A percentile compares a stretch with the other conserved stretches of the same genome.
Conservation (phyloP, 1,139 yeast species). For the Lodderomyces margitis region DNA sequence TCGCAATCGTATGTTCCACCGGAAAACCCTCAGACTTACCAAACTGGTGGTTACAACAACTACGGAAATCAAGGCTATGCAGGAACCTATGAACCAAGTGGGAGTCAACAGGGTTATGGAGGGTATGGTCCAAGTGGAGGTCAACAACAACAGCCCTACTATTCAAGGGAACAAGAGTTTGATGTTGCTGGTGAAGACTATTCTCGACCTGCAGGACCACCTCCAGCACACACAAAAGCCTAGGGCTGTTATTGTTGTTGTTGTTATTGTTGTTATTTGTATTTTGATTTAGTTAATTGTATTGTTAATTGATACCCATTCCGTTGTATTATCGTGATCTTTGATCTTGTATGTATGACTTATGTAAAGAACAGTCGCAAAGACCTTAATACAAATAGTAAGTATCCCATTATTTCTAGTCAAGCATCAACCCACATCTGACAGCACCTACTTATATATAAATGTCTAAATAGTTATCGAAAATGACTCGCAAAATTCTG, state of each 20-base stretch:
- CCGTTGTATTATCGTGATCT: too few relatives aligned
- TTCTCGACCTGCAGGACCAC: conserved; percentile 11
- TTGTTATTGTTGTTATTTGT: background rate
- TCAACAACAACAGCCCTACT: conserved; percentile 5
- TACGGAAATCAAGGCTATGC: conserved; percentile 1
- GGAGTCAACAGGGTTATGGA: conserved; percentile 6
- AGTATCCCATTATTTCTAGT: too few relatives aligned
- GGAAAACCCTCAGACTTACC: conserved; percentile 8
- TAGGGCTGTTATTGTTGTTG: background rate
- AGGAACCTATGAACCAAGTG: conserved; percentile 6
- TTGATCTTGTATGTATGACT: too few relatives aligned
- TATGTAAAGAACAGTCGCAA: too few relatives aligned
- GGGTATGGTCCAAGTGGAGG: conserved; percentile 6
- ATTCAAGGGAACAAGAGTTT: background rate
- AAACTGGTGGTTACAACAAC: conserved; percentile 7
- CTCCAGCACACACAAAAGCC: conserved; percentile 13
- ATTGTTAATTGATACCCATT: too few relatives aligned
- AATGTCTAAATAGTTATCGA: too few relatives aligned
- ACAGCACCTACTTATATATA: too few relatives aligned
- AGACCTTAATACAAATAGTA: too few relatives aligned
- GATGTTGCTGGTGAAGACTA: conserved; percentile 3
- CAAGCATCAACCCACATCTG: too few relatives aligned
- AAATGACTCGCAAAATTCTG: too few relatives aligned
- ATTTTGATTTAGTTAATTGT: too few relatives aligned
- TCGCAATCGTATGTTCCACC: conserved; percentile 9